phyloP scores from a whole-genome alignment of 495 filamentous ascomycete genomes.

The Aspergillus sparsus region DNA sequence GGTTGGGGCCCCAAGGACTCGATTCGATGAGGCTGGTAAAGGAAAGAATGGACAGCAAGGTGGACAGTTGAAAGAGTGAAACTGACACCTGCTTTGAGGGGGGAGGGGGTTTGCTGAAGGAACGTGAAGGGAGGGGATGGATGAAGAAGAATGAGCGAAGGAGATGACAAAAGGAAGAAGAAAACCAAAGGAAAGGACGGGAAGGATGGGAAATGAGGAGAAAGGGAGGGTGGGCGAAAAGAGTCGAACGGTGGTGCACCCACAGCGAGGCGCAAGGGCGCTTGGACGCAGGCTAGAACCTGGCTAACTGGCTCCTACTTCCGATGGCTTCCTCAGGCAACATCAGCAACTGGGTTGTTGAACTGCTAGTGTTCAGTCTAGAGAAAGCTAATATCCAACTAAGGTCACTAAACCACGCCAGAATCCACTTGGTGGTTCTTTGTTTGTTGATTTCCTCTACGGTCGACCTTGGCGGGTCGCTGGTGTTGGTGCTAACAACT shows the following conservation, averaged over 20 bases:
- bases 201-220: slow-evolving; percentile 25
- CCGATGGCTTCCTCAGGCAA: not conserved
- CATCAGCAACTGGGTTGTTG: slow-evolving; percentile 14
- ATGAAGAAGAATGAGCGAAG: slow-evolving; percentile 39
- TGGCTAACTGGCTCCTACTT: slow-evolving; percentile 13
- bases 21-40: slow-evolving; percentile 20
- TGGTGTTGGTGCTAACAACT: slow-evolving; percentile 19
- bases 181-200: slow-evolving; percentile 48
- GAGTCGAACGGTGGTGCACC: slow-evolving; percentile 11
- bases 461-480: slow-evolving; percentile 8
- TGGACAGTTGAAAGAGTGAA: slow-evolving; percentile 82
- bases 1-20: slow-evolving; percentile 6
- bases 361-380: slow-evolving; percentile 12
- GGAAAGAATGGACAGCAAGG: slow-evolving; percentile 57
- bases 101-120: slow-evolving; percentile 18
- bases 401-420: slow-evolving; percentile 5
- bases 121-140: slow-evolving; percentile 25
- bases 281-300: slow-evolving; percentile 25
- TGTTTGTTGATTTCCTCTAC: slow-evolving; percentile 19
- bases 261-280: slow-evolving; percentile 30
- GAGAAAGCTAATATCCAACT: slow-evolving; percentile 6
- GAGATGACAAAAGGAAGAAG: slow-evolving; percentile 50
- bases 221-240: slow-evolving; percentile 23
- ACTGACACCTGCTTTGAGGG: slow-evolving; percentile 60
- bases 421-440: slow-evolving; percentile 18